Base-by-base conservation (phyloP, 345 rosid species). In the Sapria himalayana region DNA sequence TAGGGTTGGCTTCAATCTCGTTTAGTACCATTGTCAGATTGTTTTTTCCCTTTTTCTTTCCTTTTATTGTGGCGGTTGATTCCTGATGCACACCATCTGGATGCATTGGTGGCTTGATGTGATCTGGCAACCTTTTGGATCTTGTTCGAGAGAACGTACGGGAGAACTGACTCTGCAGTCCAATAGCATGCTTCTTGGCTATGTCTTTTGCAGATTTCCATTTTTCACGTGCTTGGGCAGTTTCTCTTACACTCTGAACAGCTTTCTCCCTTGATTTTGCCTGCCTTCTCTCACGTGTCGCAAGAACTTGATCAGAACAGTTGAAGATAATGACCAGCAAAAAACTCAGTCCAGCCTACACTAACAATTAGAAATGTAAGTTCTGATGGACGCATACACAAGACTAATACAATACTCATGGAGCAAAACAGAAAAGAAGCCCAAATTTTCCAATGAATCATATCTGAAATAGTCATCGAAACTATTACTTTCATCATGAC, bases 291-390 rank as follows among this genome's bases (percentile, higher is more conserved):
- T 84, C 98, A 59, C 95, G 63, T 10, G 95, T 82, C 2, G 86
- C 61, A 33, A 89, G 76, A 33, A 77, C 93, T 80, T 84, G 99
- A 50, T 91, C 99, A 10, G 99, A 84, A 63, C 85, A 91, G 64
- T 85, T 84, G 47, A 82, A 80, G 23, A 91, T 61, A 25, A 91
- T 65, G 51, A 91, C 54, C n/a, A 80, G 74, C 52, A 84, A 50
- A 67, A 91, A 68, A 37, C 76, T 51, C 38, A 84, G 18, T 51
- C 76, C 99, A 15, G 71, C 93, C 95, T 91, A 48, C 61, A 69
- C 22, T 39, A 35, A 29, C 25, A 46, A 43, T 24, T 39, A n/a
- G 29, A 49, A 50, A 45, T 39, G 44, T 63, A 45, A 66, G 45
- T 25, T 7, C 25, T 18, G 32, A 38, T 31, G 10, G 19, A 18